Evolutionary conservation across 169 alveolate genomes (phyloP).

Genomic region (Toxoplasma gondii): DNA sequence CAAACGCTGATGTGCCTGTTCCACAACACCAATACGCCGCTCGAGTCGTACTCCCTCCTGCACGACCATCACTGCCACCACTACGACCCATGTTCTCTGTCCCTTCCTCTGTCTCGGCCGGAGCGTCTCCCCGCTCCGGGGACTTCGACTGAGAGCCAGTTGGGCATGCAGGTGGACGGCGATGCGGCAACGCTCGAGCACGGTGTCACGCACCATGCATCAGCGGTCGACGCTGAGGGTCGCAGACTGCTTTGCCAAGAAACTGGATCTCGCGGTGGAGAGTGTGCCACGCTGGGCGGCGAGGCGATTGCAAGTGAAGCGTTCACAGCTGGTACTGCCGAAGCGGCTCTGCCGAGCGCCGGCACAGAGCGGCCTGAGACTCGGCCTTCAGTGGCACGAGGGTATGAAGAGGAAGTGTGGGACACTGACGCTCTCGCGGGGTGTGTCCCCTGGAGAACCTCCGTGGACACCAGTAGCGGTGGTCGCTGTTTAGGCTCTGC

Average conservation of each 20-base stretch:
- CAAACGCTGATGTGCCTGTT: constrained; percentile 10
- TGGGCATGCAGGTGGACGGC: not conserved
- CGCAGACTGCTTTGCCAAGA: not conserved
- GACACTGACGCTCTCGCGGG: not conserved
- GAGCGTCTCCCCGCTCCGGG: not conserved
- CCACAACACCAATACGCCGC: constrained; percentile 4
- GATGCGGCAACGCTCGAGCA: not conserved
- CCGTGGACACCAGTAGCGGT: not conserved
- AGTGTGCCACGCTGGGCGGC: not conserved
- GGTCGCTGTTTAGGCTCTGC: not conserved
- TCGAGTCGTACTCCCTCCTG: constrained; percentile 16
- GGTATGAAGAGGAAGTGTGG: not conserved
- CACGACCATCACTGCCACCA: constrained; percentile 30
- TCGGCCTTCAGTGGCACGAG: not conserved
- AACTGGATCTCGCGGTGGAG: not conserved
- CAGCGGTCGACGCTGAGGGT: not conserved
- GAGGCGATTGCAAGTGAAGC: not conserved
- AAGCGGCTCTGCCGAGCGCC: not conserved
- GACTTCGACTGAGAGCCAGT: not conserved
- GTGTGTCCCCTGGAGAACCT: not conserved
- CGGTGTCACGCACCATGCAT: not conserved
- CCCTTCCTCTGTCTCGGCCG: not conserved
- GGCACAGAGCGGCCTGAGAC: not conserved
- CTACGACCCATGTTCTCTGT: not conserved
- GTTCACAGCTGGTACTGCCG: not conserved